Conservation (phyloP, 495 filamentous ascomycete species). For the Tetracladium setigerum region DNA sequence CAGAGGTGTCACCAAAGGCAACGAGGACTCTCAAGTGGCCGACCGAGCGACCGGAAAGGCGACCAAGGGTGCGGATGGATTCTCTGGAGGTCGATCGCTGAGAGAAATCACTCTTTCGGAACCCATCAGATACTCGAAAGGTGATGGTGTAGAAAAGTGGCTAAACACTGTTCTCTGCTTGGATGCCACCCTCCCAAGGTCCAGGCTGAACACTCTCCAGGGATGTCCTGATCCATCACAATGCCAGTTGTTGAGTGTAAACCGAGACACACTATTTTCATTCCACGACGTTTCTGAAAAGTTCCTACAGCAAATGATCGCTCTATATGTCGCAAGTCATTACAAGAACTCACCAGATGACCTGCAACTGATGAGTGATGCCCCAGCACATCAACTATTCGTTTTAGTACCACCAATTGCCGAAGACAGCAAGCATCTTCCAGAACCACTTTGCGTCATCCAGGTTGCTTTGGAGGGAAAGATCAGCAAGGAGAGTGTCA, state of each 20-base stretch:
- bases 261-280: slow-evolving; percentile 95
- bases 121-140: slow-evolving; percentile 89
- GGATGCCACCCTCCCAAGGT: slow-evolving; percentile 78
- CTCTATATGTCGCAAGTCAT: slow-evolving; percentile 94
- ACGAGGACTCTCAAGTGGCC: slow-evolving; percentile 55
- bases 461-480: slow-evolving; percentile 92
- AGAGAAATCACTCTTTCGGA: slow-evolving; percentile 88
- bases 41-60: slow-evolving; percentile 66
- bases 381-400: slow-evolving; percentile 93
- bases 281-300: slow-evolving; percentile 97
- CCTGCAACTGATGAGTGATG: slow-evolving; percentile 94
- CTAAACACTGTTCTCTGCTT: slow-evolving; percentile 90
- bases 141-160: slow-evolving; percentile 92
- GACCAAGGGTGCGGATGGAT: slow-evolving; percentile 49
- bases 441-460: slow-evolving; percentile 90
- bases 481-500: slow-evolving; percentile 86
- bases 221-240: slow-evolving; percentile 85
- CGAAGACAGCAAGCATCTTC: slow-evolving; percentile 67
- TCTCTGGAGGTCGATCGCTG: slow-evolving; percentile 67
- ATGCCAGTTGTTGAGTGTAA: slow-evolving; percentile 88
- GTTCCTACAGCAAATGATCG: slow-evolving; percentile 96
- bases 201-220: slow-evolving; percentile 56
- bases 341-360: slow-evolving; percentile 99
- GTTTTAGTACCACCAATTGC: slow-evolving; percentile 85
- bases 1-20: slow-evolving; percentile 43